Evolutionary conservation across 129 eudicot genomes (phyloP).

Genomic region (Pittosporum tobira): DNA sequence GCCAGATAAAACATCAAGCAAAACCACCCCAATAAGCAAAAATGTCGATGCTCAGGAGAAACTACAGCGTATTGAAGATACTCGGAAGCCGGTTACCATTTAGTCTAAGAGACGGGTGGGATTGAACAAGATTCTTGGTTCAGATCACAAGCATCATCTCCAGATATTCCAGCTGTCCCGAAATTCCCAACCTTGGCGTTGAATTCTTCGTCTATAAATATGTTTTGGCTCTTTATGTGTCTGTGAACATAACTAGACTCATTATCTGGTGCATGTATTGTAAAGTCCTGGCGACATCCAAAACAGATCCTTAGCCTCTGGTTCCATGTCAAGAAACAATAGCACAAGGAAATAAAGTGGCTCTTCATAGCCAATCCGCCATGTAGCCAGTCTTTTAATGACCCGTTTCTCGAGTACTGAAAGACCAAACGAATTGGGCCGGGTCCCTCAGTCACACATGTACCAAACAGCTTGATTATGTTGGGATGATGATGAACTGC

Average conservation of each 20-base stretch:
- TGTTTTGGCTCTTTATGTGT: constrained; percentile 62
- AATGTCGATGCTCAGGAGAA: constrained; percentile 33
- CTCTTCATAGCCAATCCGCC: constrained; percentile 92
- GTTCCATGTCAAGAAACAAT: constrained; percentile 74
- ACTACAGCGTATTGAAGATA: constrained; percentile 13
- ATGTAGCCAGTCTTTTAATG: constrained; percentile 90
- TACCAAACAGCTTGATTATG: constrained; percentile 53
- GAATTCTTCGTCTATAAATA: constrained; percentile 80
- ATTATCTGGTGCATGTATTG: constrained; percentile 73
- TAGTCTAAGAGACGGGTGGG: constrained; percentile 33
- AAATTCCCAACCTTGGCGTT: constrained; percentile 78
- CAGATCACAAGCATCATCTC: constrained; percentile 10
- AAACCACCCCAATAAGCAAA: constrained; percentile 62
- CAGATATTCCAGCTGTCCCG: constrained; percentile 48
- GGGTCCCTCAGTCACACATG: constrained; percentile 25
- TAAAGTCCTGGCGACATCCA: constrained; percentile 71
- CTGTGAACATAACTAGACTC: constrained; percentile 53
- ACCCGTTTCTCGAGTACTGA: constrained; percentile 80
- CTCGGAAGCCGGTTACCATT: constrained; percentile 73
- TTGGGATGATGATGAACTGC: constrained; percentile 59
- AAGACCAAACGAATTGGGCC: constrained; percentile 49
- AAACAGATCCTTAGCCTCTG: constrained; percentile 77
- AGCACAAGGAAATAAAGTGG: constrained; percentile 83
- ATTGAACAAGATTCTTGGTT: constrained; percentile 19
- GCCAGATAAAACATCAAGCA: constrained; percentile 61